These are phyloP conservation scores for Quercus variabilis DNA, from an alignment of 306 rosid species.

Conservation along the genomic window DNA sequence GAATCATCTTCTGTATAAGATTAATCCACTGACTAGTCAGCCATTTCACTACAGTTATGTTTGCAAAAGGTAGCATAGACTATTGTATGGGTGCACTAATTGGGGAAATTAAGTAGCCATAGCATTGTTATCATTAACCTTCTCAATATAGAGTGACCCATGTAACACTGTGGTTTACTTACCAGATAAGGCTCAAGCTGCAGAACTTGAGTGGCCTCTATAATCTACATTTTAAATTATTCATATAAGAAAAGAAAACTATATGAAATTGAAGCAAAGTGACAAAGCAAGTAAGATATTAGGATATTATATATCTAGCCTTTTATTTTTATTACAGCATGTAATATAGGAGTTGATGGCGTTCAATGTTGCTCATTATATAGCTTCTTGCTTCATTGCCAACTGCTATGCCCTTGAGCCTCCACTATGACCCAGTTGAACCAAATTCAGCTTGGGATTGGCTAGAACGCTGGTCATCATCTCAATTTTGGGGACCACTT, in stretches of 20 bases:
- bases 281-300: slow-evolving; percentile 1
- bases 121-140: not conserved
- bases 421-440: slow-evolving; percentile 30
- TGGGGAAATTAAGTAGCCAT: not conserved
- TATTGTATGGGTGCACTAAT: not conserved
- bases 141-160: not conserved
- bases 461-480: slow-evolving; percentile 55
- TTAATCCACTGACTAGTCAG: not conserved
- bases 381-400: slow-evolving; percentile 53
- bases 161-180: not conserved
- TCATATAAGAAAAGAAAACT: not conserved
- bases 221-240: not conserved
- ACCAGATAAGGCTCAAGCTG: not conserved
- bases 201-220: not conserved
- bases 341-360: not conserved
- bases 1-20: not conserved
- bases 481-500: slow-evolving; percentile 46
- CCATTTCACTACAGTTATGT: not conserved
- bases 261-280: not conserved
- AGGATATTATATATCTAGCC: not conserved
- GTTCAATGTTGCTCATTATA: slow-evolving; percentile 8
- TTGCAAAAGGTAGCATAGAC: not conserved
- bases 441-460: slow-evolving; percentile 37
- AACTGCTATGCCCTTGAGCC: slow-evolving; percentile 30
- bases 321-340: not conserved